Evolutionary conservation across 345 rosid genomes (phyloP), one percentile per base, ranked within the genome.

Genomic region (Eucalyptus tenuipes): DNA sequence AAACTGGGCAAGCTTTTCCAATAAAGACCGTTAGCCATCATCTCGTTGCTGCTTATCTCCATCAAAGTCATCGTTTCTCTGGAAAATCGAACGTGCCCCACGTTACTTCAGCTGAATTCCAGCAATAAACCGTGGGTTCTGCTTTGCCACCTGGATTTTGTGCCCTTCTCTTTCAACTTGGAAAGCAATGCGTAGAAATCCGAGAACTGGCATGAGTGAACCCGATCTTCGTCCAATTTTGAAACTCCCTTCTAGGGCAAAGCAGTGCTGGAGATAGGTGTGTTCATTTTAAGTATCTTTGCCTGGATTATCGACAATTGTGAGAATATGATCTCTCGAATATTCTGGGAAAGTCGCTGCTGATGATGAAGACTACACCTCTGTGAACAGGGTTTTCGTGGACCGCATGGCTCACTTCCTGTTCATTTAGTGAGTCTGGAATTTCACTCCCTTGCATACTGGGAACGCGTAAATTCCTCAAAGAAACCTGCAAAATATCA

Each of bases 221-320:
- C 91, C 49, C 93, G 95, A 88, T 94, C 94, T 48, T 88, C 71
- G 48, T 91, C 87, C 50, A 92, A 89, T 66, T 79, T 92, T 2
- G 97, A 96, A 86, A 95, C 93, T 82, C 97, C 97, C 53, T 2
- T 49, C 18, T 95, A 87, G n/a, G 86, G 1, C 91, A 95, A 89
- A 25, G 88, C 2, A 48, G 91, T 88, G 17, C 18, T 85, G 79
- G 2, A 20, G 68, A 61, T 1, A 1, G 49, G 9, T 4, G 1
- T 4, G 16, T 79, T 50, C 53, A 50, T 50, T 50, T 16, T 50
- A 16, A 87, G 90, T 48, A 96, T 68, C 85, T 57, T 91, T 17
- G 90, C 97, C 79, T 89, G 85, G 66, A 96, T 59, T 52, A 80
- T 91, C 96, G 33, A 90, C 31, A 64, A 95, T 82, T 59, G 40